A percentile compares a stretch with the other conserved stretches of the same genome.
Conservation (phyloP, 805 yeast genomes). For the Cyberlindnera maclurae region DNA sequence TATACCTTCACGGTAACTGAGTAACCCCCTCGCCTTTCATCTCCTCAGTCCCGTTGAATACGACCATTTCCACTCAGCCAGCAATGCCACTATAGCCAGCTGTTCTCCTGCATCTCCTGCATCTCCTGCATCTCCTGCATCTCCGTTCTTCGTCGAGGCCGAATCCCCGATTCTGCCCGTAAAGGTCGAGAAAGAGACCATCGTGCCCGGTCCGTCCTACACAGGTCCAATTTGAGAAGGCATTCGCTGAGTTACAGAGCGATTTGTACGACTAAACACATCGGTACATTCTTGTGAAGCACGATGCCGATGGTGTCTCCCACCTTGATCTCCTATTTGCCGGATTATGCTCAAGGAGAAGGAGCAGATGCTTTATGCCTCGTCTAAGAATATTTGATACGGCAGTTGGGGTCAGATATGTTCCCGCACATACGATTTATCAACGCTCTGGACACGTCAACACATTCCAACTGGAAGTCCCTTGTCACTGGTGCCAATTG, state of each 20-base stretch:
- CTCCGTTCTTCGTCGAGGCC: slow-evolving; percentile 30
- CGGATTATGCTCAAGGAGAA: slow-evolving; percentile 79
- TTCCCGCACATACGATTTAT: too few relatives aligned
- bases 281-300: slow-evolving; percentile 41
- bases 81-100: slow-evolving; percentile 43
- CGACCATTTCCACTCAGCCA: slow-evolving; percentile 59
- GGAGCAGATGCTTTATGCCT: slow-evolving; percentile 85
- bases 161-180: slow-evolving; percentile 31
- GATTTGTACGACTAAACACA: slow-evolving; percentile 34
- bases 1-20: too few relatives aligned
- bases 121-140: too few relatives aligned
- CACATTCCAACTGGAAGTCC: too few relatives aligned
- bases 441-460: too few relatives aligned
- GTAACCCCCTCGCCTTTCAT: too few relatives aligned
- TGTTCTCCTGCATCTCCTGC: slow-evolving; percentile 39
- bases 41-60: too few relatives aligned
- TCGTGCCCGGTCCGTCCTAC: slow-evolving; percentile 29
- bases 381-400: too few relatives aligned
- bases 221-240: slow-evolving; percentile 23
- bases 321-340: slow-evolving; percentile 75
- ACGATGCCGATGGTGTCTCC: slow-evolving; percentile 19
- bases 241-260: slow-evolving; percentile 26
- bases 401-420: too few relatives aligned
- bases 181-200: slow-evolving; percentile 28
- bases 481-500: too few relatives aligned